Evolutionary conservation across 139 green algal genomes (phyloP), one percentile per base, ranked within the genome.

Genomic region (Mesotaenium endlicherianum): DNA sequence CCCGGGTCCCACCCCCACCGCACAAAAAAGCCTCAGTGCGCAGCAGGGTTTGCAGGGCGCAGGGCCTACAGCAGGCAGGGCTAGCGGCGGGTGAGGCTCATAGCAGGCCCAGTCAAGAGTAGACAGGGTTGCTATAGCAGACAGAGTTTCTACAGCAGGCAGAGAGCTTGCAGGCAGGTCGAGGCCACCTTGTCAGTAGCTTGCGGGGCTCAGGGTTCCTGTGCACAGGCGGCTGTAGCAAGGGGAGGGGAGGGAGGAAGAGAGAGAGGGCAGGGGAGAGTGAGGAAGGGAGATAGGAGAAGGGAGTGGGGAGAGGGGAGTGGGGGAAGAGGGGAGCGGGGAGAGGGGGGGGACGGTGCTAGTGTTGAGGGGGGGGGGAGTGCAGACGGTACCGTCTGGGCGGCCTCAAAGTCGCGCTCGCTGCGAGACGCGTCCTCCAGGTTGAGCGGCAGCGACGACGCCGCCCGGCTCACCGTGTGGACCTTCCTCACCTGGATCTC

Each of bases 401-500:
- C 85, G 31, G 77, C 71, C 3, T 87, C 83, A 26, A 91, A 58
- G 3, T 81, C 80, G 49, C 47, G 59, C 80, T 89, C 84, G 42
- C 70, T 81, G 16, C 84, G 34, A 4, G 84, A 64, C 39, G 81
- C 85, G 43, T 91, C 88, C 40, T 87, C 85, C 20, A 90, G 59
- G 70, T 77, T 76, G 26, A 92, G 84, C 3, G 88, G 88, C 70
- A 90, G 57, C 43, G 41, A 31, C 16, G 85, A 38, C 2, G 39
- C 44, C 55, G 87, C 81, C 14, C 50, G 49, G 57, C 72, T 89
- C 40, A 97, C 87, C 49, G 80, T 88, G 31, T 87, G 79, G 30
- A 96, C 82, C 69, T 78, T 70, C 0, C 58, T 90, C 47, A 94
- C 92, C 20, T 94, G 70, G 17, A 98, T 85, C 92, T 98, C 95